Percentiles rank a stretch among this genome's conserved stretches.
Evolutionary conservation across 805 yeast species (phyloP).

Genomic region (Kluyveromyces siamensis): DNA sequence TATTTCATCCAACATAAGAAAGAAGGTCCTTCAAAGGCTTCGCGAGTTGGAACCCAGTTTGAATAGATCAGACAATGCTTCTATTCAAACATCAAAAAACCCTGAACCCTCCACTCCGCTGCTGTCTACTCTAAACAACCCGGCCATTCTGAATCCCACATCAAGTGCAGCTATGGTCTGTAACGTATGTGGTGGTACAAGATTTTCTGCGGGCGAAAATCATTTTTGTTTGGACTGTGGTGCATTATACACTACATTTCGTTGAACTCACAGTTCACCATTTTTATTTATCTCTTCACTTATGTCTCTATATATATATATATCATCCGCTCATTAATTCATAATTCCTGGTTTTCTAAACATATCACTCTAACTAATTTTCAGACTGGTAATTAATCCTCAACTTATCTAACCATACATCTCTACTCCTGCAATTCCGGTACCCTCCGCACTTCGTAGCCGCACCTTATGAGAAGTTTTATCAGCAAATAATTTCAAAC

Average conservation of each 20-base stretch:
- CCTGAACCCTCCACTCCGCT: neutral
- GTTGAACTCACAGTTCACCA: constrained; percentile 6
- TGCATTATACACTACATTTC: constrained; percentile 17
- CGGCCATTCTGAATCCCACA: neutral
- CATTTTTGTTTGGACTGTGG: constrained; percentile 23
- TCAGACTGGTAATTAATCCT: no score
- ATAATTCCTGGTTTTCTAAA: no score
- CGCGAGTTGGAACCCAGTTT: constrained; percentile 4
- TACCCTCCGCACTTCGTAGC: no score
- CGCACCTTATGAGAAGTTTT: no score
- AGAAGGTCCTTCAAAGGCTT: constrained; percentile 21
- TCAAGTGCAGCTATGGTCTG: neutral
- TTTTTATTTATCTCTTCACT: neutral
- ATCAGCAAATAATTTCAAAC: no score
- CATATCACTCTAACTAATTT: no score
- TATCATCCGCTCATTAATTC: neutral
- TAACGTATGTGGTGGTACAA: constrained; percentile 21
- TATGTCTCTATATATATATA: neutral
- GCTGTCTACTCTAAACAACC: neutral
- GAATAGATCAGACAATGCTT: neutral
- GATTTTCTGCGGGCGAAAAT: constrained; percentile 6
- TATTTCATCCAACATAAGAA: constrained; percentile 43
- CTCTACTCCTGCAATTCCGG: no score
- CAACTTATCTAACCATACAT: no score
- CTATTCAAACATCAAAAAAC: neutral